These are phyloP conservation scores for Leccinum imitatum DNA, from an alignment of 768 basidiomycete genomes.

Conservation along the genomic window DNA sequence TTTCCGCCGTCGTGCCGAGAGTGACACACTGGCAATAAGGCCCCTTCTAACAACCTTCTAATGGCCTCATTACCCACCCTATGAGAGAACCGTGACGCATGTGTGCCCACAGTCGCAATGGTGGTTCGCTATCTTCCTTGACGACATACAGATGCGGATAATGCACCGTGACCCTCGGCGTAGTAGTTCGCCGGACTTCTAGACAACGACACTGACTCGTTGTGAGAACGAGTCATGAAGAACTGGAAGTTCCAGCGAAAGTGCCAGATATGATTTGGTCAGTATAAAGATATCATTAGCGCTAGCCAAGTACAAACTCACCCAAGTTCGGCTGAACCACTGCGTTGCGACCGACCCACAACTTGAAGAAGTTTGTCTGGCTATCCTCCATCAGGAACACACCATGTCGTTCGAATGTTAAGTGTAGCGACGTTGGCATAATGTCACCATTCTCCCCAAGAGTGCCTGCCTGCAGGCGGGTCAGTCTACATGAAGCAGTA, in stretches of 20 bases:
- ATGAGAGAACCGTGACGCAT: too few species aligned
- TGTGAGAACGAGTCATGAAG: constrained; percentile 65
- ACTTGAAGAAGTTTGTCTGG: constrained; percentile 80
- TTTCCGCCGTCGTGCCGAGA: too few species aligned
- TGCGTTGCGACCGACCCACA: constrained; percentile 78
- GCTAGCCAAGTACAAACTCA: too few species aligned
- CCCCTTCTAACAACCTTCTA: too few species aligned
- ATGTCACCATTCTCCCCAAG: constrained; percentile 58
- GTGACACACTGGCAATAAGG: too few species aligned
- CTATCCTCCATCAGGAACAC: constrained; percentile 96
- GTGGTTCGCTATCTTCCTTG: constrained; percentile 97
- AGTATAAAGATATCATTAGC: constrained; percentile 30
- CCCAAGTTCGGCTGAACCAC: constrained; percentile 78
- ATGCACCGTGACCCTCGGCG: constrained; percentile 73
- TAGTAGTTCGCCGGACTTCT: constrained; percentile 91
- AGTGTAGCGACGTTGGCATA: constrained; percentile 82
- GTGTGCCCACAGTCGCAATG: constrained; percentile 86
- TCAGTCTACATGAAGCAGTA: constrained; percentile 3
- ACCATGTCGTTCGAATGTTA: constrained; percentile 80
- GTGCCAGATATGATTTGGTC: too few species aligned
- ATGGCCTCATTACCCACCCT: too few species aligned
- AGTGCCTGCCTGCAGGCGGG: constrained; percentile 67
- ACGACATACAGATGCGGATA: constrained; percentile 94
- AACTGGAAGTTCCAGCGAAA: too few species aligned
- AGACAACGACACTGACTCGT: constrained; percentile 87